Percentiles rank a stretch among this genome's conserved stretches.
Conservation (phyloP, 139 green algal genomes). For the Volvox reticuliferus region DNA sequence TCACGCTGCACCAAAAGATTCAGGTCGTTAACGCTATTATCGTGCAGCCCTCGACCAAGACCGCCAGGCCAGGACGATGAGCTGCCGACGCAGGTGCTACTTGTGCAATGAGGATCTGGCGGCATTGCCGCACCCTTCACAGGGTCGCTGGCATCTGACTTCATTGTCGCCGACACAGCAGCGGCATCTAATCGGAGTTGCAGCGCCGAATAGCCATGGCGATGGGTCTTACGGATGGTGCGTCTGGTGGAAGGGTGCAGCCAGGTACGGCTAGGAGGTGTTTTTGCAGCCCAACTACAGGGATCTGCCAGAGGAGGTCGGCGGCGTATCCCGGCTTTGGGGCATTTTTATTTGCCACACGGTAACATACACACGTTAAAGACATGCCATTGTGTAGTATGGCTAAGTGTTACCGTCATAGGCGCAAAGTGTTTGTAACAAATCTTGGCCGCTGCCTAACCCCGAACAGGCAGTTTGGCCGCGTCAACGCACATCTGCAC, state of each 20-base stretch:
- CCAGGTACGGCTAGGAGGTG: too few species aligned
- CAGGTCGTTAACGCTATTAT: background rate
- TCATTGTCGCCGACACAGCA: background rate
- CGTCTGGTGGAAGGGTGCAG: background rate
- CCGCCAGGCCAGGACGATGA: background rate
- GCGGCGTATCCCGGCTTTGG: too few species aligned
- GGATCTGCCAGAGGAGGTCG: too few species aligned
- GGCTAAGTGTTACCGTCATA: too few species aligned
- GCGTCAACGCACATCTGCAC: too few species aligned
- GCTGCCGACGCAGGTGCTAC: background rate
- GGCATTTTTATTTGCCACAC: too few species aligned
- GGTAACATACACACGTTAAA: too few species aligned
- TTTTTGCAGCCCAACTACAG: too few species aligned
- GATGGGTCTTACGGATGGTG: background rate
- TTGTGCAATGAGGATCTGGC: background rate
- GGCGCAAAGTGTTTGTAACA: too few species aligned
- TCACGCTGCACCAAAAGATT: constrained; percentile 29
- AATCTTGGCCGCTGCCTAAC: too few species aligned
- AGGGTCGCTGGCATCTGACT: background rate
- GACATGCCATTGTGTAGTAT: too few species aligned
- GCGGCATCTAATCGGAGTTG: background rate
- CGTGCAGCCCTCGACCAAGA: background rate
- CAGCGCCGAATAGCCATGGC: constrained; percentile 31
- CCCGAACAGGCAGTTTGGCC: too few species aligned
- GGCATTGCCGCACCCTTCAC: background rate